These are phyloP conservation scores for Lipomyces oligophaga DNA, from an alignment of 805 yeast genomes.

Conservation along the genomic window DNA sequence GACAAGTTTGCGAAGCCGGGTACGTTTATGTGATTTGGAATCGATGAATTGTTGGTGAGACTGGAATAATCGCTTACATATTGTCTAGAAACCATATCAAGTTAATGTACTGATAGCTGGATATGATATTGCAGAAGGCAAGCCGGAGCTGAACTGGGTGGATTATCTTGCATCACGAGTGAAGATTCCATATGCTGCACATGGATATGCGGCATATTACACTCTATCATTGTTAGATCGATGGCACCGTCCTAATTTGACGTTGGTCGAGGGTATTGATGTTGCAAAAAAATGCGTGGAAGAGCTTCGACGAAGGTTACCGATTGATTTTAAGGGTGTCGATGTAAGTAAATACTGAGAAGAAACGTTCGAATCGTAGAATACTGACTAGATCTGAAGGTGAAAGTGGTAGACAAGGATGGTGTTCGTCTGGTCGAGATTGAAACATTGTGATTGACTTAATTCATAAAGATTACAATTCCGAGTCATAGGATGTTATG, in stretches of 20 bases:
- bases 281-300: constrained; percentile 67
- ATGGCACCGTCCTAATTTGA: constrained; percentile 76
- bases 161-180: constrained; percentile 92
- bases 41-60: neutral
- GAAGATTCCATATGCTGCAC: constrained; percentile 93
- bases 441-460: too few species aligned
- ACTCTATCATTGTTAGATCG: constrained; percentile 85
- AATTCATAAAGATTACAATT: neutral
- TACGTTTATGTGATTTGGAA: constrained; percentile 28
- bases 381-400: constrained; percentile 31
- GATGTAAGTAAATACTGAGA: constrained; percentile 35
- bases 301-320: constrained; percentile 81
- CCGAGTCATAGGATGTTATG: neutral
- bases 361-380: neutral
- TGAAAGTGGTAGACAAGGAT: constrained; percentile 62
- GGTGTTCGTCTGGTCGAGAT: constrained; percentile 49
- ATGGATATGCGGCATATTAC: constrained; percentile 97
- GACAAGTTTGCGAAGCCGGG: constrained; percentile 77
- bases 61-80: too few species aligned
- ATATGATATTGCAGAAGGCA: constrained; percentile 53
- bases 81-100: constrained; percentile 72
- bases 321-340: constrained; percentile 90
- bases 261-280: constrained; percentile 70
- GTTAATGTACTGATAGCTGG: constrained; percentile 90
- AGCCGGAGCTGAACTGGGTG: constrained; percentile 76